Percentiles rank a stretch among this genome's conserved stretches.
Conservation (phyloP, 2,329 filamentous ascomycete species). For the Xylariales sp. region DNA sequence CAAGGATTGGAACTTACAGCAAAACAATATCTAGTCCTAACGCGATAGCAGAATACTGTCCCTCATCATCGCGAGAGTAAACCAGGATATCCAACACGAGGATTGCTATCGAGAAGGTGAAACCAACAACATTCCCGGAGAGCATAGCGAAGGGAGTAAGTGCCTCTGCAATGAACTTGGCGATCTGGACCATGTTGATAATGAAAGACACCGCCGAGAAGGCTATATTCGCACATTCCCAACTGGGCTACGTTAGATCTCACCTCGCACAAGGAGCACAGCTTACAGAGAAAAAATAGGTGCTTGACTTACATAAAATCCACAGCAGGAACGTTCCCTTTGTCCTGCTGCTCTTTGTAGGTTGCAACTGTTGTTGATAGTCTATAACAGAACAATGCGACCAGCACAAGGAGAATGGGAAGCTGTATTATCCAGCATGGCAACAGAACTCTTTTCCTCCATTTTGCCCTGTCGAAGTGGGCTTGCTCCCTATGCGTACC, state of each 20-base stretch:
- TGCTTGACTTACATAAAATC: slow-evolving; percentile 44
- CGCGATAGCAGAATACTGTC: slow-evolving; percentile 42
- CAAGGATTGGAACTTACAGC: slow-evolving; percentile 34
- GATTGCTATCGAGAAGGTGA: slow-evolving; percentile 40
- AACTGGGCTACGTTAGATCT: slow-evolving; percentile 29
- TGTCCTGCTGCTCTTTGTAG: slow-evolving; percentile 34
- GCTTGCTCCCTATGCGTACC: slow-evolving; percentile 49
- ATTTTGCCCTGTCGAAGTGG: slow-evolving; percentile 47
- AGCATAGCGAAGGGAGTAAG: slow-evolving; percentile 52
- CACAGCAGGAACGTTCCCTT: slow-evolving; percentile 35
- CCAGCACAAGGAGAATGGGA: slow-evolving; percentile 37
- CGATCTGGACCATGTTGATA: slow-evolving; percentile 43
- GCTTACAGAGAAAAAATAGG: neutral
- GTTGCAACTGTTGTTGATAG: slow-evolving; percentile 41
- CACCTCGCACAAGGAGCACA: too few relatives aligned
- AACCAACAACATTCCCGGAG: slow-evolving; percentile 45
- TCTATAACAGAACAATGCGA: slow-evolving; percentile 50
- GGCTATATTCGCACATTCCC: slow-evolving; percentile 48
- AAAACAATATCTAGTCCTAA: slow-evolving; percentile 43
- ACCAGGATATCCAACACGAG: slow-evolving; percentile 48
- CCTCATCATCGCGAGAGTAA: slow-evolving; percentile 39
- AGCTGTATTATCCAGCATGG: slow-evolving; percentile 49
- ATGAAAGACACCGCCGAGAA: slow-evolving; percentile 42
- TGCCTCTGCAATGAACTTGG: slow-evolving; percentile 40
- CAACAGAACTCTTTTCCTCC: slow-evolving; percentile 42